A percentile compares a stretch with the other conserved stretches of the same genome.
These are phyloP conservation scores for Triticum timopheevii DNA, from an alignment of 176 grass and related monocot genomes.

Conservation along the genomic window DNA sequence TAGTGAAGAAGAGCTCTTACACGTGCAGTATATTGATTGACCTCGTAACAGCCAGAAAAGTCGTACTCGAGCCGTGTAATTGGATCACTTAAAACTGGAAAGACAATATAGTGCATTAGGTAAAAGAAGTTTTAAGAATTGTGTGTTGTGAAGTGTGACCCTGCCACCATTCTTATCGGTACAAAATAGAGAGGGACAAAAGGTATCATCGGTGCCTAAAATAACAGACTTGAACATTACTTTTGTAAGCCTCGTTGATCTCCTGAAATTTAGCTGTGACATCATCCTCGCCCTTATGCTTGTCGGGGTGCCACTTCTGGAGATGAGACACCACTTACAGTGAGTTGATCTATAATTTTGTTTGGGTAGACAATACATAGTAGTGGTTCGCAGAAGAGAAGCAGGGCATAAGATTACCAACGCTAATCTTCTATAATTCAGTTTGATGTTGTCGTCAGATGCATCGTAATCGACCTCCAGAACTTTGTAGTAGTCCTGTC, in stretches of 20 bases:
- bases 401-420: slow-evolving; percentile 37
- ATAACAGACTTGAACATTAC: slow-evolving; percentile 21
- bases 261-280: slow-evolving; percentile 82
- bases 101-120: background rate
- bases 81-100: slow-evolving; percentile 75
- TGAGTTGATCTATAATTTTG: slow-evolving; percentile 11
- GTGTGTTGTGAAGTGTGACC: background rate
- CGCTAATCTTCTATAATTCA: slow-evolving; percentile 69
- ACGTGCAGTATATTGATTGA: slow-evolving; percentile 56
- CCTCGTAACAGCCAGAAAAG: slow-evolving; percentile 59
- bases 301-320: slow-evolving; percentile 81
- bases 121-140: background rate
- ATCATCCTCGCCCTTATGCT: slow-evolving; percentile 61
- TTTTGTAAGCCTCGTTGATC: slow-evolving; percentile 75
- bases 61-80: slow-evolving; percentile 64
- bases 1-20: slow-evolving; percentile 39
- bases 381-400: background rate
- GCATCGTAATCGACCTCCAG: slow-evolving; percentile 76
- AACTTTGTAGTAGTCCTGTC: slow-evolving; percentile 78
- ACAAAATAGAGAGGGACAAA: background rate
- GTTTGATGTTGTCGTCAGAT: slow-evolving; percentile 71
- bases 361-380: background rate
- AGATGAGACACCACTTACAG: background rate
- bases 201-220: background rate
- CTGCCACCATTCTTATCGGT: background rate